Evolutionary conservation across 1,139 yeast genomes (phyloP).

Genomic region (Debaryomyces sp.): DNA sequence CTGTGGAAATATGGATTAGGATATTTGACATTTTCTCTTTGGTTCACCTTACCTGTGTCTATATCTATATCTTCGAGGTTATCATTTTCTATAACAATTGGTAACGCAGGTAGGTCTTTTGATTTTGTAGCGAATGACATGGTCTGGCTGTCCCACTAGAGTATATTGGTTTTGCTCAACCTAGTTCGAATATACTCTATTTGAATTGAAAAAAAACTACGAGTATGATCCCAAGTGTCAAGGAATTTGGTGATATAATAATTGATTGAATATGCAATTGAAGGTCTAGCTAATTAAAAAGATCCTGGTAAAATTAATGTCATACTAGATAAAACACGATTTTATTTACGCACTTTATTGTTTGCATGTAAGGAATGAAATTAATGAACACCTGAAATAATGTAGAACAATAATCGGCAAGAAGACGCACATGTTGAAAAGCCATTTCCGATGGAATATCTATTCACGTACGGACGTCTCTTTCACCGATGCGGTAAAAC

Average conservation of each 20-base stretch:
- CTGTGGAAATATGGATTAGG: conserved; percentile 2
- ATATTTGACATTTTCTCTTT: neutral
- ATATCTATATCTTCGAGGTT: conserved; percentile 12
- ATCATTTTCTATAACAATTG: conserved; percentile 7
- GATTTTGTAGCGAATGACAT: conserved; percentile 10
- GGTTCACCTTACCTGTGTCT: neutral
- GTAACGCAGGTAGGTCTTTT: conserved; percentile 9
- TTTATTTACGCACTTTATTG: conserved; percentile 6
- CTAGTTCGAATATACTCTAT: neutral
- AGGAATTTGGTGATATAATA: neutral
- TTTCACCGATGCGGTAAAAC: neutral
- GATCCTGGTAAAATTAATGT: neutral
- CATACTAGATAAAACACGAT: neutral
- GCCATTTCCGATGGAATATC: neutral
- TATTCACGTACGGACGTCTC: neutral
- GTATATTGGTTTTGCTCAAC: neutral
- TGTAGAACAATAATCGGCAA: neutral
- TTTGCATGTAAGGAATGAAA: conserved; percentile 3
- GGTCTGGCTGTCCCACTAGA: neutral
- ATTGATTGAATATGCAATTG: neutral
- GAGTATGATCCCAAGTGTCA: neutral
- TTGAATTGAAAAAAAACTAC: neutral
- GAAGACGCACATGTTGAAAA: neutral
- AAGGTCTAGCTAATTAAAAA: neutral
- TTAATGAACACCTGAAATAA: neutral